A percentile compares a stretch with the other conserved stretches of the same genome.
Conservation (phyloP, 352 stramenopile species). For the Paralagenidium karlingii region DNA sequence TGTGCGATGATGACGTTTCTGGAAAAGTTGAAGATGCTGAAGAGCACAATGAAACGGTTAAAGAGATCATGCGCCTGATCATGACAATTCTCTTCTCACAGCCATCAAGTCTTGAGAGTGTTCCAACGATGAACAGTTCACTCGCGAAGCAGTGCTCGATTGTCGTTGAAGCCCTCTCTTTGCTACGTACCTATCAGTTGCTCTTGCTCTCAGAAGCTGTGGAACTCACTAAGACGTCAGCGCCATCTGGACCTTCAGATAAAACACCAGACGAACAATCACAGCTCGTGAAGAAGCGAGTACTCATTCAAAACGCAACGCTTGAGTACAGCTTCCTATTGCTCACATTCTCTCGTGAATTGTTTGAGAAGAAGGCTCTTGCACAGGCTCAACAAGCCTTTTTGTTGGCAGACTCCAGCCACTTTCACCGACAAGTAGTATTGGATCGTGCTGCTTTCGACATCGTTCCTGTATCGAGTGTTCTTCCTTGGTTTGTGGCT, state of each 20-base stretch:
- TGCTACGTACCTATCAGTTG: slow-evolving; percentile 68
- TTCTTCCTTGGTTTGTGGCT: slow-evolving; percentile 69
- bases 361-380: slow-evolving; percentile 26
- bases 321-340: slow-evolving; percentile 54
- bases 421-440: not conserved
- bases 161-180: slow-evolving; percentile 18
- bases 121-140: no score
- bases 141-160: no score
- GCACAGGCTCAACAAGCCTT: slow-evolving; percentile 44
- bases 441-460: slow-evolving; percentile 16
- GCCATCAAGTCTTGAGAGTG: no score
- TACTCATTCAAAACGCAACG: slow-evolving; percentile 54
- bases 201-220: slow-evolving; percentile 65
- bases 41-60: not conserved
- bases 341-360: slow-evolving; percentile 37
- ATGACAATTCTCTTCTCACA: no score
- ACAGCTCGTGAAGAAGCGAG: slow-evolving; percentile 7
- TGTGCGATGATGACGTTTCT: slow-evolving; percentile 3
- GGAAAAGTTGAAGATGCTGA: slow-evolving; percentile 1
- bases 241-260: not conserved
- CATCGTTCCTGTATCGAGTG: slow-evolving; percentile 40
- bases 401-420: not conserved
- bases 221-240: slow-evolving; percentile 35
- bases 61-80: not conserved
- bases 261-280: not conserved